Base-by-base conservation (phyloP, 257 asterid genomes). In the Solanum pennellii region DNA sequence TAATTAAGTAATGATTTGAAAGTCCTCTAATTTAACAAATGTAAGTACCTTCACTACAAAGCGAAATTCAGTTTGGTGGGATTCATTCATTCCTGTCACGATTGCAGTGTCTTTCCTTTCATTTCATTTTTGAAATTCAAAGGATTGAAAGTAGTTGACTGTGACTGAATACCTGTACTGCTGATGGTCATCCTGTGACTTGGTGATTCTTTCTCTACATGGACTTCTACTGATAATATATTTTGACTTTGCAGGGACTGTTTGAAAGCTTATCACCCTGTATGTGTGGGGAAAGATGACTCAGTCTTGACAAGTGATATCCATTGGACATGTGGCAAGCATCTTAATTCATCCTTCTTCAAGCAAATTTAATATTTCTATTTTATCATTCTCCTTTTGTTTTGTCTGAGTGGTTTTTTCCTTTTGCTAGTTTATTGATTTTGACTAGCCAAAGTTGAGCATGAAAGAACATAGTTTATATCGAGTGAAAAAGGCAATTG, bases 321-420 rank as follows among this genome's bases (percentile, higher is more conserved):
- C 56, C 45, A 33, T 83, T 96, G 95, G 95, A 88, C 41, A 72
- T 96, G 99, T 71, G 86, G 98, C 94, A 91, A 94, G 98, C 91
- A 73, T 71, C 86, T 71, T 14, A 29, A 33, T 88, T 88, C 10
- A 52, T 29, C 72, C 80, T 33, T 31, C 80, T 25, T 86, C 37
- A 37, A 45, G 44, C 31, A 31, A 49, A 44, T 33, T 72, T 86
- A 49, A 73, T 45, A 73, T 73, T 86, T 72, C 41, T 47, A 45
- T 49, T 23, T 71, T 23, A 10, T 72, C 84, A 56, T 14, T 88
- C n/a, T 88, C 20, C 47, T 86, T 21, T 72, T 83, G 73, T 82
- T 29, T 82, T 82, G 44, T 47, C 52, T 35, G 56, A 86, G n/a
- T 14, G 20, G 2, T 20, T 72, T 86, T 84, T 31, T 41, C 6